Base-by-base conservation (phyloP, 371 early-diverging fungal species). In the Mortierella sp. region DNA sequence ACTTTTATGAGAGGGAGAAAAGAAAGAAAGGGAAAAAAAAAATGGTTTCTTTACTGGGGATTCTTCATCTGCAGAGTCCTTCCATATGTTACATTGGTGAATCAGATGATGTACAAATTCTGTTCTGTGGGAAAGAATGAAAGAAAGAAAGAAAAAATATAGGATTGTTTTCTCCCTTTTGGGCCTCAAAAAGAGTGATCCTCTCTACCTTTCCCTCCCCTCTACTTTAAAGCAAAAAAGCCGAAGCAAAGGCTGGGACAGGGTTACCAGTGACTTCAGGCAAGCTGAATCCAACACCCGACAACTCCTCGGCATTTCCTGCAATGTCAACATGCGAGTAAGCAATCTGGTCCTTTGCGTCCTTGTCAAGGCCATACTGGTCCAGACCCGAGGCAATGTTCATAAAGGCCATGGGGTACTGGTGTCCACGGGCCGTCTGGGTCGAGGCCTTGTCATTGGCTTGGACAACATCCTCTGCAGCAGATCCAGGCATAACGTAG, bases 301-400 rank as follows among this genome's bases (percentile, higher is more conserved):
- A 68, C 25, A 80, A 65, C 44, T 87, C 87, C 72, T 95, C 95
- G 11, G 94, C 93, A 44, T 88, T 89, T 37, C 94, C 96, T 48
- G 96, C 96, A 71, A 95, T 87, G 73, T 96, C 96, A 18, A 95
- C 74, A 74, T 96, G 96, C 29, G 94, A 92, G 81, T 92, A 96
- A 46, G 91, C 89, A 55, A 96, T 87, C 30, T 89, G 91, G 4
- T 85, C 59, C 18, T 85, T 77, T 50, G 74, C 66, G 62, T 87
- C 85, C 53, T 89, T 84, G 44, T 83, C 83, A 53, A 92, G 76
- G n/a, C 94, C 93, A 75, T 92, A 91, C 66, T 89, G 72, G 66
- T 89, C 86, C 43, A 96, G 69, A 5, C 96, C 95, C 45, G 95
- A 89, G 1, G 95, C 95, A 60, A 92, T 79, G 51, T 90, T 74